Conservation (phyloP, 129 eudicot genomes). For the Chrysanthemum seticuspe region DNA sequence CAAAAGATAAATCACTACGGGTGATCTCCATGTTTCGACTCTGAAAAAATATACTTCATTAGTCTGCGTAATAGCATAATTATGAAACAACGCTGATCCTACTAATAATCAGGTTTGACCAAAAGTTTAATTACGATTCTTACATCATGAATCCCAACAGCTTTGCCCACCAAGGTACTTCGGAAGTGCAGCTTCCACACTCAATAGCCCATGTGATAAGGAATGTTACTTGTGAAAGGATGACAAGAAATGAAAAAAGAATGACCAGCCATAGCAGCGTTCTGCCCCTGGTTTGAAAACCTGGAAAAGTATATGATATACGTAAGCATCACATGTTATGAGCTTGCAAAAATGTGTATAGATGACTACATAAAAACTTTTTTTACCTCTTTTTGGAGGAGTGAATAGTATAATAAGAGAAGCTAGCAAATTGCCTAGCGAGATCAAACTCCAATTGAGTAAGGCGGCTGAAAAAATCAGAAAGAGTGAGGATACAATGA, state of each 20-base stretch:
- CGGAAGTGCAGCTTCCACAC: constrained; percentile 35
- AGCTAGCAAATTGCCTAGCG: constrained; percentile 68
- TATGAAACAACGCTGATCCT: not conserved
- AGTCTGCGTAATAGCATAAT: constrained; percentile 1
- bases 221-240: constrained; percentile 40
- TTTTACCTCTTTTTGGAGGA: constrained; percentile 70
- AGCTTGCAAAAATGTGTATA: not conserved
- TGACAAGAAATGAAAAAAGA: constrained; percentile 36
- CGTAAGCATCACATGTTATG: not conserved
- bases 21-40: constrained; percentile 47
- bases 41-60: constrained; percentile 29
- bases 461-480: constrained; percentile 66
- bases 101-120: constrained; percentile 1
- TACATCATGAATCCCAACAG: constrained; percentile 51
- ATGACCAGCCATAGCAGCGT: constrained; percentile 34
- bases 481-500: constrained; percentile 9
- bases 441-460: constrained; percentile 84
- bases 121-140: constrained; percentile 4
- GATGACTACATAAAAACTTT: not conserved
- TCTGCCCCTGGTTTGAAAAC: constrained; percentile 32
- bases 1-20: constrained; percentile 40
- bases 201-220: constrained; percentile 40
- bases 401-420: constrained; percentile 58
- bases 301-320: constrained; percentile 17
- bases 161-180: constrained; percentile 48